Conservation (phyloP, 331 rosid genomes). For the Rhamnella rubrinervis region DNA sequence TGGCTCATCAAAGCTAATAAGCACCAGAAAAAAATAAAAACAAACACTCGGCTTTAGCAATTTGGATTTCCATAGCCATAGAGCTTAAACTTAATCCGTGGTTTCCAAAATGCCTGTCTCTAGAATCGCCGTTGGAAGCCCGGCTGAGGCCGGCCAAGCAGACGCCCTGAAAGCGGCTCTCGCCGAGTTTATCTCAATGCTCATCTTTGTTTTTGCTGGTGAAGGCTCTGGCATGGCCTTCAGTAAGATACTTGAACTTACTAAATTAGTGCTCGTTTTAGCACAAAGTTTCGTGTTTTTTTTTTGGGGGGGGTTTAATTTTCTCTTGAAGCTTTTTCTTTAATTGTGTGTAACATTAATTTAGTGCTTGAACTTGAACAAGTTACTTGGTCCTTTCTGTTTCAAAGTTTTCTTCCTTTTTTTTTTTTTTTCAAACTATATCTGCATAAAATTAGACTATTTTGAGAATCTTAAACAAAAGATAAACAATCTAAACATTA, state of each 20-base stretch:
- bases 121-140: slow-evolving; percentile 48
- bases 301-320: background rate
- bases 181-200: slow-evolving; percentile 72
- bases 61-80: background rate
- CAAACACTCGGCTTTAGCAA: slow-evolving; percentile 4
- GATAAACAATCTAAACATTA: too few relatives aligned
- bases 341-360: too few relatives aligned
- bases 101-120: slow-evolving; percentile 46
- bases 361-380: too few relatives aligned
- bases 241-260: slow-evolving; percentile 38
- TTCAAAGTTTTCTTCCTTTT: background rate
- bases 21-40: background rate
- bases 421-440: background rate
- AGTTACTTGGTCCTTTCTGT: too few relatives aligned
- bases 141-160: slow-evolving; percentile 47
- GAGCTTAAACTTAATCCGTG: slow-evolving; percentile 9
- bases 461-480: background rate
- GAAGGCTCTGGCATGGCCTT: slow-evolving; percentile 74
- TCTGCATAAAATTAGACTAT: background rate
- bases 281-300: too few relatives aligned
- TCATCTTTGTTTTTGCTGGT: slow-evolving; percentile 72
- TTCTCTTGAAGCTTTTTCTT: too few relatives aligned
- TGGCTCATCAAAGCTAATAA: background rate
- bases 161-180: slow-evolving; percentile 62
- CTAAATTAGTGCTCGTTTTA: too few relatives aligned